A percentile compares a stretch with the other conserved stretches of the same genome.
These are phyloP conservation scores for Schizophyllum commune DNA, from an alignment of 1,284 basidiomycete species.

Conservation along the genomic window DNA sequence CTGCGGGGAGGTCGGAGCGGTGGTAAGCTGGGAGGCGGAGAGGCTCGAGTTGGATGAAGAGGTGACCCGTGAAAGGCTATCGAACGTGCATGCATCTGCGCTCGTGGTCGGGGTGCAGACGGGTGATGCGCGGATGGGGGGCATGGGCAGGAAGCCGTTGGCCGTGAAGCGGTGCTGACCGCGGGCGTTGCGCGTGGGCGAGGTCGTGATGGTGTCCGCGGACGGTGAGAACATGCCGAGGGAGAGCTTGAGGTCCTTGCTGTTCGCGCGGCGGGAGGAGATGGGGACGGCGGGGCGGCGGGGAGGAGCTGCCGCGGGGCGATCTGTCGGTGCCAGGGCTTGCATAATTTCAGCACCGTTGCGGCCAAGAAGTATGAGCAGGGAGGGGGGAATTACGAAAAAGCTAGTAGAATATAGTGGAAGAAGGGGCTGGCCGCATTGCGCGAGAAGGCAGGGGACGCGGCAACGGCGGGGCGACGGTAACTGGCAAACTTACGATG, in stretches of 20 bases:
- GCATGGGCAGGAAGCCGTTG: conserved; percentile 41
- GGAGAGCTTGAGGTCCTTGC: conserved; percentile 11
- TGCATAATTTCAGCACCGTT: background rate
- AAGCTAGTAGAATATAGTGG: too few relatives aligned
- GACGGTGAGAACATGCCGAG: conserved; percentile 9
- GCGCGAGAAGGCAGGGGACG: too few relatives aligned
- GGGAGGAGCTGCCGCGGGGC: background rate
- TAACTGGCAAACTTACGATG: background rate
- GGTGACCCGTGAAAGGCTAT: conserved; percentile 10
- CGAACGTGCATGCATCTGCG: conserved; percentile 14
- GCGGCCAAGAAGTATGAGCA: too few relatives aligned
- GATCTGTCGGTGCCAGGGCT: background rate
- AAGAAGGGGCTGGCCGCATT: too few relatives aligned
- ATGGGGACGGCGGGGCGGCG: background rate
- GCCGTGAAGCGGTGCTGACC: conserved; percentile 21
- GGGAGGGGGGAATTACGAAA: too few relatives aligned
- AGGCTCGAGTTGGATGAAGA: background rate
- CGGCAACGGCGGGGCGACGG: too few relatives aligned
- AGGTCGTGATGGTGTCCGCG: background rate
- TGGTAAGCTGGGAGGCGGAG: conserved; percentile 12
- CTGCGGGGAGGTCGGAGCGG: conserved; percentile 13
- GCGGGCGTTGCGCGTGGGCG: conserved; percentile 6
- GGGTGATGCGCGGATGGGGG: conserved; percentile 54
- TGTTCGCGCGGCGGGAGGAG: conserved; percentile 1
- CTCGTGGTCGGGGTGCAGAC: conserved; percentile 39